phyloP scores from a whole-genome alignment of 345 rosid genomes.

The Pelargonium nanum region DNA sequence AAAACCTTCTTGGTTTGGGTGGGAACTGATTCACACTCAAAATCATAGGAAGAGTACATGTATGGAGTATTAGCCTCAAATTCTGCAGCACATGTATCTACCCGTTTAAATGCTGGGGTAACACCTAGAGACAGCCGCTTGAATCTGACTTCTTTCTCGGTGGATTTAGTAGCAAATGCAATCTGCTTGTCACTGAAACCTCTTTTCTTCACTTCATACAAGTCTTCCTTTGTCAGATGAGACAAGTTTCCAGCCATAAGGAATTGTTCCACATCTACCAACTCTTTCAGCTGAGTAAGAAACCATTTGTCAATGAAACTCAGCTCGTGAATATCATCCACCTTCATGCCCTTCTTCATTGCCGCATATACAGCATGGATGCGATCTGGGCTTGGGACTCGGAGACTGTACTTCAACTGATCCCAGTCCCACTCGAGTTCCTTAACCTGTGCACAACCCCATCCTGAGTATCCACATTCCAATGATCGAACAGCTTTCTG shows the following conservation, averaged over 20 bases:
- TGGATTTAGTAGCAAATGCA: slow-evolving; percentile 79
- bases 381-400: slow-evolving; percentile 85
- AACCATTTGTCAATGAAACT: slow-evolving; percentile 91
- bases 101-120: slow-evolving; percentile 79
- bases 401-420: slow-evolving; percentile 67
- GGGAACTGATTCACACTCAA: slow-evolving; percentile 90
- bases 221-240: slow-evolving; percentile 63
- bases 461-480: slow-evolving; percentile 77
- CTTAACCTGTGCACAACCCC: slow-evolving; percentile 74
- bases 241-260: slow-evolving; percentile 51
- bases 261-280: slow-evolving; percentile 87
- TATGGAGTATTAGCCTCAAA: slow-evolving; percentile 94
- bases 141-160: slow-evolving; percentile 69
- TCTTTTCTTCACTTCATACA: slow-evolving; percentile 62
- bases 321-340: slow-evolving; percentile 69
- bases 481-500: slow-evolving; percentile 87
- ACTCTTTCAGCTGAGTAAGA: slow-evolving; percentile 77
- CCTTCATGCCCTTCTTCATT: slow-evolving; percentile 93
- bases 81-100: slow-evolving; percentile 98
- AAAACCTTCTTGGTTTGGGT: slow-evolving; percentile 65
- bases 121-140: slow-evolving; percentile 61
- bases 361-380: slow-evolving; percentile 82
- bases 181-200: slow-evolving; percentile 97
- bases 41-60: slow-evolving; percentile 93
- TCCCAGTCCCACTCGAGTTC: slow-evolving; percentile 95